These are phyloP conservation scores for Beauveria asiatica DNA, from an alignment of 2,329 filamentous ascomycete species.

Conservation along the genomic window DNA sequence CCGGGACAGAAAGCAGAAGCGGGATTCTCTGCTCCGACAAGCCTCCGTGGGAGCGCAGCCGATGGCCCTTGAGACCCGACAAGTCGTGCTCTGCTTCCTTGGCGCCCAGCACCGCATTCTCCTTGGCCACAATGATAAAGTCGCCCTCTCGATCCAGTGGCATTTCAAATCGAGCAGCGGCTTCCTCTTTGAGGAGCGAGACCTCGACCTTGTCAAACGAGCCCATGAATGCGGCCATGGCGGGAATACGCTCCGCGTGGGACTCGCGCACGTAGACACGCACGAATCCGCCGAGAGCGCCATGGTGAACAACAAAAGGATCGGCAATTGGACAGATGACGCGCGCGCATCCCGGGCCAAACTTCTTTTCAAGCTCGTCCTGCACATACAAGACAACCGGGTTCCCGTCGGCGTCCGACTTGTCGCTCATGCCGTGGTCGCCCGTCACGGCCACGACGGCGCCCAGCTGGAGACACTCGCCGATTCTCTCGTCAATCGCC, in stretches of 20 bases:
- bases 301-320: conserved; percentile 34
- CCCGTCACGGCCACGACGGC: conserved; percentile 31
- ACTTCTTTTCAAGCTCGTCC: conserved; percentile 26
- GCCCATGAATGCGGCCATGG: conserved; percentile 22
- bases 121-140: conserved; percentile 29
- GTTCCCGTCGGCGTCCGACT: conserved; percentile 23
- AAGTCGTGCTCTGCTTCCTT: conserved; percentile 27
- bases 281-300: conserved; percentile 33
- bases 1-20: conserved; percentile 24
- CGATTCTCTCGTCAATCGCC: conserved; percentile 25
- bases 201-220: conserved; percentile 25
- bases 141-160: conserved; percentile 32
- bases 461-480: conserved; percentile 24
- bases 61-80: conserved; percentile 23
- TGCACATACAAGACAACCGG: conserved; percentile 32
- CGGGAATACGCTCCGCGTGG: conserved; percentile 12
- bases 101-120: conserved; percentile 29
- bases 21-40: conserved; percentile 31
- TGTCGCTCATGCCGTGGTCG: conserved; percentile 36
- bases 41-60: conserved; percentile 32
- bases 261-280: conserved; percentile 26
- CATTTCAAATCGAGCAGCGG: conserved; percentile 27
- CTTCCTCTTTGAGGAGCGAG: conserved; percentile 23
- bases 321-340: conserved; percentile 37
- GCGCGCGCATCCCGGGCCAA: conserved; percentile 21